Conservation (phyloP, 352 stramenopile species). For the Phytophthora parvispora region DNA sequence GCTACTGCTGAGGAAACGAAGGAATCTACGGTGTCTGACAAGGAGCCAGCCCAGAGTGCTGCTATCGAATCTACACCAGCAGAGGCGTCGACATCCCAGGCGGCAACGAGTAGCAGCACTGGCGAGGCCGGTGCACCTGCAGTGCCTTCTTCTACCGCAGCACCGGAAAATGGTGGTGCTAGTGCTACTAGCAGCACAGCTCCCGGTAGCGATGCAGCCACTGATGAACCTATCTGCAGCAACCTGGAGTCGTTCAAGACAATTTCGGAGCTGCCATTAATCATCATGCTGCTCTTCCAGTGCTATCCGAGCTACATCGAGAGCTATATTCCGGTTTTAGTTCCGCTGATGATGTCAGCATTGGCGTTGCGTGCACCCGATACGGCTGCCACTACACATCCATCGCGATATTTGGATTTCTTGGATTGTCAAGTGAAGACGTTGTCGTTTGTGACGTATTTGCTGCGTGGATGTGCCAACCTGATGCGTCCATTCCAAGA, state of each 20-base stretch:
- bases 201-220: conserved; percentile 12
- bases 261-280: conserved; percentile 97
- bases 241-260: conserved; percentile 96
- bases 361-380: conserved; percentile 89
- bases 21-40: conserved; percentile 3
- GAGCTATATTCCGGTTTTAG: conserved; percentile 95
- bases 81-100: neutral
- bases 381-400: conserved; percentile 62
- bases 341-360: conserved; percentile 98
- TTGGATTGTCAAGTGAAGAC: conserved; percentile 98
- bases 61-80: conserved; percentile 11
- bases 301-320: conserved; percentile 98
- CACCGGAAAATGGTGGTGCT: conserved; percentile 17
- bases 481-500: conserved; percentile 97
- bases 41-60: conserved; percentile 1
- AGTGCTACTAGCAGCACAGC: conserved; percentile 8
- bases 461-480: conserved; percentile 93
- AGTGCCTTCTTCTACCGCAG: conserved; percentile 5
- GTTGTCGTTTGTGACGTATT: conserved; percentile 98
- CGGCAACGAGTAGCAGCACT: conserved; percentile 2
- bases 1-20: conserved; percentile 15
- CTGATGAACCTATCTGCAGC: conserved; percentile 73
- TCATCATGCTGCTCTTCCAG: conserved; percentile 99
- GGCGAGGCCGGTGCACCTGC: conserved; percentile 6
- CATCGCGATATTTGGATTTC: conserved; percentile 90